Percentiles rank a stretch among this genome's conserved stretches.
These are phyloP conservation scores for Macrotyloma uniflorum DNA, from an alignment of 306 rosid species.

Conservation along the genomic window DNA sequence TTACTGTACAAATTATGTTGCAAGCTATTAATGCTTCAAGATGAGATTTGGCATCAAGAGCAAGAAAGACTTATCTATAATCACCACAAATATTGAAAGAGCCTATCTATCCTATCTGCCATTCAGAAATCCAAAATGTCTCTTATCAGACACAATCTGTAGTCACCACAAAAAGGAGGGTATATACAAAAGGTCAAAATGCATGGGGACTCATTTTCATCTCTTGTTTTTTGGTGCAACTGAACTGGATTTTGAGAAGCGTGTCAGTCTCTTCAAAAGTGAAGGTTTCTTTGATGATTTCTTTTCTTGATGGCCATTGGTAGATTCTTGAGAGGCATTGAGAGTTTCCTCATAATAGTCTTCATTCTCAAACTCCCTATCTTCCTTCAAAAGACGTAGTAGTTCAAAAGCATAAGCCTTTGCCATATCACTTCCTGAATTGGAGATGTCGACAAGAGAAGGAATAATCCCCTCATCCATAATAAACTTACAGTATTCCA, in stretches of 20 bases:
- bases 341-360: constrained; percentile 31
- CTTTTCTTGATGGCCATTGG: constrained; percentile 37
- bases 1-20: constrained; percentile 31
- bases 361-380: constrained; percentile 29
- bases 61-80: constrained; percentile 4
- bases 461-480: constrained; percentile 82
- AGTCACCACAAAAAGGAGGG: background rate
- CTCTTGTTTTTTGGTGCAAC: constrained; percentile 46
- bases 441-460: constrained; percentile 58
- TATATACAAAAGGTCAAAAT: constrained; percentile 9
- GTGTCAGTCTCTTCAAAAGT: constrained; percentile 47
- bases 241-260: constrained; percentile 47
- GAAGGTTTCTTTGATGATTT: constrained; percentile 54
- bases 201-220: constrained; percentile 33
- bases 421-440: constrained; percentile 60
- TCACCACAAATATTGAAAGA: constrained; percentile 20
- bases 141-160: constrained; percentile 13
- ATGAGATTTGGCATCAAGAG: constrained; percentile 7
- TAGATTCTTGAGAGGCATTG: constrained; percentile 24
- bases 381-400: constrained; percentile 69
- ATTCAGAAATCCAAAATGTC: constrained; percentile 20
- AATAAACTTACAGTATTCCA: constrained; percentile 67
- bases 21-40: constrained; percentile 23
- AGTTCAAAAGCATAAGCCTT: constrained; percentile 60
- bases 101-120: background rate